Percentiles rank a stretch among this genome's conserved stretches.
These are phyloP conservation scores for Creolimax fragrantissima DNA, from an alignment of 78 protist species.

Conservation along the genomic window DNA sequence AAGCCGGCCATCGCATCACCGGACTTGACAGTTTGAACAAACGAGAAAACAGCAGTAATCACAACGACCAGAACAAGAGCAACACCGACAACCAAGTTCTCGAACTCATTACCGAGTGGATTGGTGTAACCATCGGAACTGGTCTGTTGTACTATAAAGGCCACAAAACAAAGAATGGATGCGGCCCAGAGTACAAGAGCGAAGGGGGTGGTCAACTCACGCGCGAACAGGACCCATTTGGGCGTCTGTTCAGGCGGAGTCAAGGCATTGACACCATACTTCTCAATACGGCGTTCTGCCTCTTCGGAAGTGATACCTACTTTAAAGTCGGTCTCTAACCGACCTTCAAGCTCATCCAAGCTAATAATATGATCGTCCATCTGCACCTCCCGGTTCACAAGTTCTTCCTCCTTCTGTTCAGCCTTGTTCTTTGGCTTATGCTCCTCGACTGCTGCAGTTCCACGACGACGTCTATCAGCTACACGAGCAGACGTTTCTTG, in stretches of 20 bases:
- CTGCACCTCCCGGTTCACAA: slow-evolving; percentile 2
- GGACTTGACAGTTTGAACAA: slow-evolving; percentile 68
- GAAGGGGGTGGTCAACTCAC: slow-evolving; percentile 38
- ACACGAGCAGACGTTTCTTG: not conserved
- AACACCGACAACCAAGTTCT: slow-evolving; percentile 62
- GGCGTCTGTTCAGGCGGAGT: slow-evolving; percentile 52
- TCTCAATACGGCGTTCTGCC: not conserved
- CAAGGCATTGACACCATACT: slow-evolving; percentile 50
- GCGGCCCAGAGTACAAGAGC: slow-evolving; percentile 51
- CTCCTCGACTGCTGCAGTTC: not conserved
- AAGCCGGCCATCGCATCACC: slow-evolving; percentile 70
- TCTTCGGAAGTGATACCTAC: not conserved
- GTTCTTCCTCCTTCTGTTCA: not conserved
- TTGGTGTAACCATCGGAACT: not conserved
- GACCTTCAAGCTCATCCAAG: not conserved
- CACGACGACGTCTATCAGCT: not conserved
- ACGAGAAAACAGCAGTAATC: slow-evolving; percentile 68
- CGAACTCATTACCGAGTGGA: not conserved
- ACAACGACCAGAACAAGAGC: slow-evolving; percentile 75
- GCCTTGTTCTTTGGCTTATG: slow-evolving; percentile 20
- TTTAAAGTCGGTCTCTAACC: not conserved
- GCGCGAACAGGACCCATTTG: slow-evolving; percentile 25
- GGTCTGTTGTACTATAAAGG: slow-evolving; percentile 22
- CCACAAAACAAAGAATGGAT: slow-evolving; percentile 49
- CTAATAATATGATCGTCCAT: slow-evolving; percentile 19